Evolutionary conservation across 208 protist genomes (phyloP).

Genomic region (Naegleria gruberi): DNA sequence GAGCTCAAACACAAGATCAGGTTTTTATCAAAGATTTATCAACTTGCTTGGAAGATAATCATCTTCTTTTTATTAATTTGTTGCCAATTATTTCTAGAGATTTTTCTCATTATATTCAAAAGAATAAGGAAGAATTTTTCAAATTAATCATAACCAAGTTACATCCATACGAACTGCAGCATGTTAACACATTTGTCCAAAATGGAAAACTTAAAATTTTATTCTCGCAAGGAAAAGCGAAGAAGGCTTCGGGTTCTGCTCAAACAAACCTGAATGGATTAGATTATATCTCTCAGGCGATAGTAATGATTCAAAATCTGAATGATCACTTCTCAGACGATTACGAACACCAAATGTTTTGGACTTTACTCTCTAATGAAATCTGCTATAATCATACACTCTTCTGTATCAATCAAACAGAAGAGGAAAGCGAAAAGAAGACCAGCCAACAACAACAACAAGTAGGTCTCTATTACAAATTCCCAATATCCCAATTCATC

Average conservation of each 20-base stretch:
- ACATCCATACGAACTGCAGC: background rate
- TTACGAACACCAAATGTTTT: constrained; percentile 1
- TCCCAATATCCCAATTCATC: background rate
- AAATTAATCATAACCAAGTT: background rate
- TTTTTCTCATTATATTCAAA: background rate
- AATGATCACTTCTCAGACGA: background rate
- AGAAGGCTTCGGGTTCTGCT: background rate
- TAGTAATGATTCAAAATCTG: background rate
- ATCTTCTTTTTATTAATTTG: background rate
- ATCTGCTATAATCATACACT: background rate
- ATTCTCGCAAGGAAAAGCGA: background rate
- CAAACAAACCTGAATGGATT: background rate
- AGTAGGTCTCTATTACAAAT: background rate
- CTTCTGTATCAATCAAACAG: background rate
- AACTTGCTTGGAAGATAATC: background rate
- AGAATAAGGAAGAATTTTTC: background rate
- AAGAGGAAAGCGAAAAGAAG: background rate
- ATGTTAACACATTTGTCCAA: background rate
- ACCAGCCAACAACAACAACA: background rate
- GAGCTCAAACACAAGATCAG: too few relatives aligned
- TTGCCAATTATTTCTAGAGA: background rate
- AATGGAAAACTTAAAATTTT: background rate
- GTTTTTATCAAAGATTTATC: background rate
- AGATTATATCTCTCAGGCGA: background rate
- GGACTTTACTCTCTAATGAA: background rate